Evolutionary conservation across 345 rosid genomes (phyloP).

Genomic region (Corchorus olitorius): DNA sequence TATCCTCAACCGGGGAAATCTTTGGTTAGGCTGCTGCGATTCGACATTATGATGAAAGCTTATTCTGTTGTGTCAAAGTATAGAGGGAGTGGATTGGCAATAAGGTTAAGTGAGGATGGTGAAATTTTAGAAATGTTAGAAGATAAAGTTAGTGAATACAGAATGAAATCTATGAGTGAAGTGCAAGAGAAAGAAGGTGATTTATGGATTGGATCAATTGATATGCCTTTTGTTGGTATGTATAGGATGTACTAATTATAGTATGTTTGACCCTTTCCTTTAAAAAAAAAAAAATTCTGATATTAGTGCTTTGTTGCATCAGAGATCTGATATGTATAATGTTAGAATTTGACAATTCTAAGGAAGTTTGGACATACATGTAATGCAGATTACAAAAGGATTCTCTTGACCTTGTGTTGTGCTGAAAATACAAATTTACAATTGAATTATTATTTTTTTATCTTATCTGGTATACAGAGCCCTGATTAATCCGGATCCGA

Average conservation of each 20-base stretch:
- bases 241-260: slow-evolving; percentile 15
- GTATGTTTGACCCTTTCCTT: no score
- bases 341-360: no score
- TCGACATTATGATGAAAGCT: slow-evolving; percentile 23
- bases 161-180: slow-evolving; percentile 54
- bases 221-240: slow-evolving; percentile 47
- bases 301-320: no score
- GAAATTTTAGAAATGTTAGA: slow-evolving; percentile 46
- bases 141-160: slow-evolving; percentile 28
- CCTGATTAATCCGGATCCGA: no score
- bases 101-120: slow-evolving; percentile 72
- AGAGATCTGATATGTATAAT: no score
- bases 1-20: slow-evolving; percentile 52
- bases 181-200: slow-evolving; percentile 43
- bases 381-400: no score
- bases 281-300: no score
- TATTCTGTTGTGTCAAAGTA: slow-evolving; percentile 37
- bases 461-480: no score
- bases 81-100: slow-evolving; percentile 56
- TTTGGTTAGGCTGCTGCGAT: slow-evolving; percentile 38
- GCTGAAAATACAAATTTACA: no score
- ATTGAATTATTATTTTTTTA: no score
- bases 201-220: slow-evolving; percentile 74
- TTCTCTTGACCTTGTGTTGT: no score
- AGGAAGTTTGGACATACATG: no score